Evolutionary conservation across 768 basidiomycete genomes (phyloP).

Genomic region (Boletus sensibilis): DNA sequence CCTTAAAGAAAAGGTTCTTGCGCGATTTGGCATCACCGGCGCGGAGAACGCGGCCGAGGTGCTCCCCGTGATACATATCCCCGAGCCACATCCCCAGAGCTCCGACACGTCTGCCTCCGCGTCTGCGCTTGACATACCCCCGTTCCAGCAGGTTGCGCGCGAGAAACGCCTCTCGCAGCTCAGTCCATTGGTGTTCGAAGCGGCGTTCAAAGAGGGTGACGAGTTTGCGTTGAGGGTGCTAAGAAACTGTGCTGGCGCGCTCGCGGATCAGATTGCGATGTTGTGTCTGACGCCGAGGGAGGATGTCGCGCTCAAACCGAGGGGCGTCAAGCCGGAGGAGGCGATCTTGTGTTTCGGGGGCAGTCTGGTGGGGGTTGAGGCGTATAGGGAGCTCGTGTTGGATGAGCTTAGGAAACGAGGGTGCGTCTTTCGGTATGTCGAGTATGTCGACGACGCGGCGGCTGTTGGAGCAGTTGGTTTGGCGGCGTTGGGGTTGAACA

Average conservation of each 20-base stretch:
- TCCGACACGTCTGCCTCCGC: neutral
- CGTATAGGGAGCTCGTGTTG: constrained; percentile 54
- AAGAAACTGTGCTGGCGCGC: constrained; percentile 45
- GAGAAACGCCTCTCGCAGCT: constrained; percentile 78
- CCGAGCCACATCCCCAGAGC: constrained; percentile 45
- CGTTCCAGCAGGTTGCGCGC: constrained; percentile 39
- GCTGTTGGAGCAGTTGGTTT: constrained; percentile 61
- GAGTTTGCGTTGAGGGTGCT: constrained; percentile 63
- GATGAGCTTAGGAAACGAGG: constrained; percentile 56
- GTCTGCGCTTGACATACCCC: constrained; percentile 15
- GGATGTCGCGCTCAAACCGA: constrained; percentile 30
- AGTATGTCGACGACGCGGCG: constrained; percentile 69
- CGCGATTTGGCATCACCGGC: constrained; percentile 52
- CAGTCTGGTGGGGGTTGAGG: constrained; percentile 64
- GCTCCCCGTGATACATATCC: constrained; percentile 59
- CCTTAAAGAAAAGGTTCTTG: constrained; percentile 49
- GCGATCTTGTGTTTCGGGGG: constrained; percentile 76
- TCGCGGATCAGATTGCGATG: constrained; percentile 59
- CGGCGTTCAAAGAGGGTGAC: constrained; percentile 70
- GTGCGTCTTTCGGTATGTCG: constrained; percentile 62
- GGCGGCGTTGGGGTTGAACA: constrained; percentile 28
- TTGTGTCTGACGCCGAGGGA: constrained; percentile 42
- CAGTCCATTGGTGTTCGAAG: constrained; percentile 71
- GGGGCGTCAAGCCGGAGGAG: constrained; percentile 49
- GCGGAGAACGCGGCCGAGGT: constrained; percentile 55